Conservation (phyloP, 495 filamentous ascomycete species). For the Aspergillus kassunensis region DNA sequence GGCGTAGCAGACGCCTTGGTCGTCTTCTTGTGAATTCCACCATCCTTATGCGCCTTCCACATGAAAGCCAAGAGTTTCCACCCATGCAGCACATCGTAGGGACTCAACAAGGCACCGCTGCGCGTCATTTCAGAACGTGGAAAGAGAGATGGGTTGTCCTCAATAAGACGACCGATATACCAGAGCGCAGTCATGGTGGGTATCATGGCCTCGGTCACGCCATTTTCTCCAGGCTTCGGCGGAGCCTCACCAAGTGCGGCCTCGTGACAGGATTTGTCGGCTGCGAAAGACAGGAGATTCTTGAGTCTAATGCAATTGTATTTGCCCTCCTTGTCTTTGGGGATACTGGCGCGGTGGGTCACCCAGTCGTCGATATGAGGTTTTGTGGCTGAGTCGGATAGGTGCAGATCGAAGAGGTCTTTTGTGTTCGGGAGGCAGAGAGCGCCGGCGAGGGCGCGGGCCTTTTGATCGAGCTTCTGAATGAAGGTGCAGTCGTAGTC, state of each 20-base stretch:
- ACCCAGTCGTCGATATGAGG: background rate
- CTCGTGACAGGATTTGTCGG: background rate
- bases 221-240: background rate
- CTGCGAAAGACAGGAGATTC: too few species aligned
- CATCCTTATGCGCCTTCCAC: too few species aligned
- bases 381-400: background rate
- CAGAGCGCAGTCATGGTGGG: background rate
- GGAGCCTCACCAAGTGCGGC: background rate
- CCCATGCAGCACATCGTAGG: background rate
- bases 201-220: background rate
- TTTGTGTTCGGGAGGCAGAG: background rate
- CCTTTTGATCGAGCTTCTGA: background rate
- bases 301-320: background rate
- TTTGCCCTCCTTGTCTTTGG: background rate
- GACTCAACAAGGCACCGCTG: background rate
- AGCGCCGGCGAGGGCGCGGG: background rate
- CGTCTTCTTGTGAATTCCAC: too few species aligned
- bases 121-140: too few species aligned
- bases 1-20: too few species aligned
- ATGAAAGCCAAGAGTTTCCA: background rate
- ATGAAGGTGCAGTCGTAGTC: background rate
- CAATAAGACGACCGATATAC: background rate
- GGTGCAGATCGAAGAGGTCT: background rate
- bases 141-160: background rate
- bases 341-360: background rate